Conservation (phyloP, 305 asterid species). For the Rubia balearica region DNA sequence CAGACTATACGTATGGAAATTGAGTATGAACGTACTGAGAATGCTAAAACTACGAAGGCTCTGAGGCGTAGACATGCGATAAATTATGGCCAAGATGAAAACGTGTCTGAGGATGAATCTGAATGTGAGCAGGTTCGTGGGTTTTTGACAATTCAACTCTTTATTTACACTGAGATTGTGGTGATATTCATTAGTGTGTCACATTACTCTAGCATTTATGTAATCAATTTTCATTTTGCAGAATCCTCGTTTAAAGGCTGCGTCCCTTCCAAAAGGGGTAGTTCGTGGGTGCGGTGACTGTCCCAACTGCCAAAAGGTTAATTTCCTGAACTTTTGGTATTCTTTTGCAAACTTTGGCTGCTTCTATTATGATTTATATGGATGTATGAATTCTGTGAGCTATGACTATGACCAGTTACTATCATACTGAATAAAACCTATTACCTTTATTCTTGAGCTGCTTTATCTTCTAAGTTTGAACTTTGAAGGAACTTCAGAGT, state of each 20-base stretch:
- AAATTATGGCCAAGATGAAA: constrained; percentile 16
- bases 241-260: constrained; percentile 14
- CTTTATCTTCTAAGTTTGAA: background rate
- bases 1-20: constrained; percentile 33
- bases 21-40: constrained; percentile 33
- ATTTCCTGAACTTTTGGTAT: constrained; percentile 1
- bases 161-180: background rate
- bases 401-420: constrained; percentile 2
- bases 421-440: background rate
- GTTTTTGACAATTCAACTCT: background rate
- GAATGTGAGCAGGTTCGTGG: constrained; percentile 22
- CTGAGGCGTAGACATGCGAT: constrained; percentile 15
- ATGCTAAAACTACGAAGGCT: constrained; percentile 22
- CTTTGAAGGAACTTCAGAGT: constrained; percentile 9
- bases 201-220: background rate
- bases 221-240: constrained; percentile 12
- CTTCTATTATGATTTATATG: background rate
- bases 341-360: background rate
- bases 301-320: constrained; percentile 28
- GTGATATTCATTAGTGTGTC: background rate
- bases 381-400: background rate
- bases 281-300: constrained; percentile 25
- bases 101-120: constrained; percentile 23
- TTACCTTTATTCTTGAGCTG: background rate
- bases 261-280: constrained; percentile 22